Evolutionary conservation across 768 basidiomycete genomes (phyloP).

Genomic region (Inosperma sp.): DNA sequence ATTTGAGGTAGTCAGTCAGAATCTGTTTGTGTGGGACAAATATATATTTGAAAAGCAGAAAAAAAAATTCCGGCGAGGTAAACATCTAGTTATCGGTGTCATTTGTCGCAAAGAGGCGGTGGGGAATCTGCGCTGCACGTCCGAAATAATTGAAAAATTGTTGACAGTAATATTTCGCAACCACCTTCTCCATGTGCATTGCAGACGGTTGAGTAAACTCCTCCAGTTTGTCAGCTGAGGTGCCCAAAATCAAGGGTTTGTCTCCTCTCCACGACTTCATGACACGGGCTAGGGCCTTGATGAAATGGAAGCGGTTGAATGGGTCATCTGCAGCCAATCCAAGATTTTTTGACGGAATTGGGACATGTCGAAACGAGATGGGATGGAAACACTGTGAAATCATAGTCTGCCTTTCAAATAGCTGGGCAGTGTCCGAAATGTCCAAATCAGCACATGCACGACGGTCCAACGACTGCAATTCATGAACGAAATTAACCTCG

Average conservation of each 20-base stretch:
- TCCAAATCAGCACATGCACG: constrained; percentile 2
- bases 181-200: not conserved
- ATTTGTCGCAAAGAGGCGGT: not conserved
- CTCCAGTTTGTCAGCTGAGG: not conserved
- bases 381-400: not conserved
- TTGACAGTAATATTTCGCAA: constrained; percentile 5
- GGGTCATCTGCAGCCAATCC: constrained; percentile 7
- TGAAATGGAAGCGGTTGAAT: not conserved
- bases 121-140: constrained; percentile 8
- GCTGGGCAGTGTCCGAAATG: not conserved
- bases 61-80: not conserved
- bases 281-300: not conserved
- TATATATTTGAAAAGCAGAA: not conserved
- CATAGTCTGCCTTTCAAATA: not conserved
- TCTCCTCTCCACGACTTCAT: constrained; percentile 9
- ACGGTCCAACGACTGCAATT: constrained; percentile 6
- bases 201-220: not conserved
- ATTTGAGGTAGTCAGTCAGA: not conserved
- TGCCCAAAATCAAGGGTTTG: not conserved
- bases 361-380: not conserved
- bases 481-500: constrained; percentile 6
- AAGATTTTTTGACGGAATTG: not conserved
- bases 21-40: too few relatives aligned
- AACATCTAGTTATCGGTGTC: not conserved
- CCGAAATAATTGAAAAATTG: constrained; percentile 12